Base-by-base conservation (phyloP, 1,139 yeast species). In the Hemisphaericaspora lyxosophila region DNA sequence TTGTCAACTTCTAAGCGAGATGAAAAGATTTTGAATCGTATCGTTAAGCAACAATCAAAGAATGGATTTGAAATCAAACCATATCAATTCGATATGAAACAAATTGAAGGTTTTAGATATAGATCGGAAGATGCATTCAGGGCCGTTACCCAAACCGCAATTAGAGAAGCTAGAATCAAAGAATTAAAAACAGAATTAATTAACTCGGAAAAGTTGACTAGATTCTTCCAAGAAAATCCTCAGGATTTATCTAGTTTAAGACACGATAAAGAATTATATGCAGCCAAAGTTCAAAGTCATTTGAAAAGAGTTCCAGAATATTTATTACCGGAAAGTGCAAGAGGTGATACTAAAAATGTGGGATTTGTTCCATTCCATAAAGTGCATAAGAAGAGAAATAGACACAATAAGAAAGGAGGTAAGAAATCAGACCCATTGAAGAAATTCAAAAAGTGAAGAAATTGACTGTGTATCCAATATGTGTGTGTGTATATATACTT, bases 151-250 rank as follows among this genome's bases (percentile, higher is more conserved):
- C 82, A 80, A 44, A 82, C 86, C 6, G 86, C 96, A 1, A 78
- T 94, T 19, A 81, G 97, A 62, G 97, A 92, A 56, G 97, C 98
- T 1, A 79, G 98, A 54, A 78, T 90, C 40, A 85, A 82, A 57
- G 99, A 94, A 60, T 75, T 94, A 59, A 85, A 86, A 59, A 78
- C 83, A 53, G 98, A 94, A 61, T 73, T 94, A 59, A 70, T 94
- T 45, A 80, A 90, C 31, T 85, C 95, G 48, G 97, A 89, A 47
- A 89, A 88, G 55, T 75, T 94, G 57, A 89, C 89, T 62, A 79
- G 97, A 54, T 95, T 89, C 64, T 94, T 94, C 56, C 97, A 92
- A 62, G 98, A 92, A 57, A 92, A 92, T 59, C 98, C 98, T n/a
- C 95, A 88, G 55, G 98, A 94, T 62, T 73, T 92, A 54, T 81